phyloP scores from a whole-genome alignment of 2,329 filamentous ascomycete species.

The Pseudohalonectria lignicola region DNA sequence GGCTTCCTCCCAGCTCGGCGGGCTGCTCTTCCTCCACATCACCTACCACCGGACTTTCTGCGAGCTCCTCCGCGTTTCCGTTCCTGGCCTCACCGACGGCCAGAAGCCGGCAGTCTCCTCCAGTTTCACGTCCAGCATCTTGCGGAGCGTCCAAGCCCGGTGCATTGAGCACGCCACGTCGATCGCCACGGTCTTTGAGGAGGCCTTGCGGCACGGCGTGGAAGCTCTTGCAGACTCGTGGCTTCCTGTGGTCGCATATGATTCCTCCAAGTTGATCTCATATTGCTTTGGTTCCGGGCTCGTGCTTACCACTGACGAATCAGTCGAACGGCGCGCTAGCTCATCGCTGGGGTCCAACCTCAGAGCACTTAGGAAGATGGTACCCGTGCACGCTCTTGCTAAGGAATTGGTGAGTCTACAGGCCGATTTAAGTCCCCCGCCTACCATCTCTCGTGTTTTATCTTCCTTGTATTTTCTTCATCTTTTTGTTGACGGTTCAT shows the following conservation, averaged over 20 bases:
- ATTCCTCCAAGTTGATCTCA: conserved; percentile 6
- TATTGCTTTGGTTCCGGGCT: conserved; percentile 3
- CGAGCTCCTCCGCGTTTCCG: conserved; percentile 6
- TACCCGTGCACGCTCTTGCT: conserved; percentile 5
- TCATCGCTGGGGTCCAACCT: conserved; percentile 5
- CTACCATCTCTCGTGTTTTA: background rate
- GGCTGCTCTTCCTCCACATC: conserved; percentile 7
- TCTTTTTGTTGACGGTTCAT: too few species aligned
- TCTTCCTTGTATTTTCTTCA: too few species aligned
- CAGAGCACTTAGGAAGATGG: conserved; percentile 7
- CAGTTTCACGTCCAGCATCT: too few species aligned
- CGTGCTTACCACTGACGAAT: background rate
- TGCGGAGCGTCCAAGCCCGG: conserved; percentile 10
- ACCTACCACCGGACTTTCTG: conserved; percentile 9
- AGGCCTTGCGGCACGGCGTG: conserved; percentile 6
- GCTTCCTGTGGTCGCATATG: conserved; percentile 6
- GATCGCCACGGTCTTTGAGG: conserved; percentile 12
- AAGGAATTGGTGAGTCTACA: conserved; percentile 4
- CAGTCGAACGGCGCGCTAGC: conserved; percentile 1
- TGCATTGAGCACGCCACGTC: conserved; percentile 14
- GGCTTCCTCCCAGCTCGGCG: conserved; percentile 7
- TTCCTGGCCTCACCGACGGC: conserved; percentile 9
- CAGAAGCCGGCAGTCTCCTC: conserved; percentile 9
- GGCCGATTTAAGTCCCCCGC: background rate
- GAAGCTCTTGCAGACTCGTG: conserved; percentile 7